phyloP scores from a whole-genome alignment of 2,329 filamentous ascomycete species.

The Gnomoniopsis sp. region DNA sequence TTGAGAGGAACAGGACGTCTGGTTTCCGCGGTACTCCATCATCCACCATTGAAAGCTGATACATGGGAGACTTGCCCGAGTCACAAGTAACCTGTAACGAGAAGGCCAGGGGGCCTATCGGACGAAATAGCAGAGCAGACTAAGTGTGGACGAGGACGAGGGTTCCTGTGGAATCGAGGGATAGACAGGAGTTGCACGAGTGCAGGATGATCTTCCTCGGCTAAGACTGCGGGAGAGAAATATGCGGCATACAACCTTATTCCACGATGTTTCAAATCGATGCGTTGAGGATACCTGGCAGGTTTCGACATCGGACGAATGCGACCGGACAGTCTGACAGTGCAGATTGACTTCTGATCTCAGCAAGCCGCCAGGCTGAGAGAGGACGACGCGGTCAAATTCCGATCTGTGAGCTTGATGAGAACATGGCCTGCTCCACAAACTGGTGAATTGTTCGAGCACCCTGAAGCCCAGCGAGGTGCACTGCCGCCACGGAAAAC shows the following conservation, averaged over 20 bases:
- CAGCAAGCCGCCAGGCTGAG: too few relatives aligned
- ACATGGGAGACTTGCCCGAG: not conserved
- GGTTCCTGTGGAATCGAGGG: not conserved
- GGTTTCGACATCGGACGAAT: not conserved
- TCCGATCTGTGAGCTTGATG: too few relatives aligned
- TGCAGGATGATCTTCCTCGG: not conserved
- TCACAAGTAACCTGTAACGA: not conserved
- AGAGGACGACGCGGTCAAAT: too few relatives aligned
- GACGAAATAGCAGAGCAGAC: not conserved
- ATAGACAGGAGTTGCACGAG: not conserved
- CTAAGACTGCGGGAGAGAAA: not conserved
- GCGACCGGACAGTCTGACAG: too few relatives aligned
- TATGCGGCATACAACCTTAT: not conserved
- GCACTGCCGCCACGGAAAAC: not conserved
- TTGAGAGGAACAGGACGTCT: not conserved
- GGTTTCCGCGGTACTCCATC: not conserved
- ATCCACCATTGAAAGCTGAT: not conserved
- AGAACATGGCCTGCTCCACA: too few relatives aligned
- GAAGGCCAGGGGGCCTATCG: not conserved
- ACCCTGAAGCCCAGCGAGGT: not conserved
- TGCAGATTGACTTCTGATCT: too few relatives aligned
- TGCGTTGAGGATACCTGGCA: not conserved
- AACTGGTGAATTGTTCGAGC: too few relatives aligned
- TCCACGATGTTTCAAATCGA: constrained; percentile 1
- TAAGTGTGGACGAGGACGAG: not conserved